Base-by-base conservation (phyloP, 352 stramenopile species). In the Pythium dissimile region DNA sequence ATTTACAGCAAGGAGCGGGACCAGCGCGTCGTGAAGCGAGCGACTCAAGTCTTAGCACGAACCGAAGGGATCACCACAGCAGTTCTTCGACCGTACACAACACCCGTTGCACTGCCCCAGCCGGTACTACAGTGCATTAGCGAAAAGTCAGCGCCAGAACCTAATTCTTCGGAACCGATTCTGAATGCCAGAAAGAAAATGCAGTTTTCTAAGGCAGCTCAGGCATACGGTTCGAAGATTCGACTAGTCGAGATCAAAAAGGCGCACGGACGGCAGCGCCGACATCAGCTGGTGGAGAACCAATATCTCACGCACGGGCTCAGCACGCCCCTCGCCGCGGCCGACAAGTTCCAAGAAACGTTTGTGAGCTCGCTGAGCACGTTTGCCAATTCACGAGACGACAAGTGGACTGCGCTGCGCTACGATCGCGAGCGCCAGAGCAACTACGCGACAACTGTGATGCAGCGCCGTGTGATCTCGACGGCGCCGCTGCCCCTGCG, bases 1-100 rank as follows among this genome's bases (percentile, higher is more conserved):
- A 84, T 88, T 50, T 86, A 84, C 54, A 77, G 86, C 13, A 84
- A 77, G 58, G 75, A 71, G 20, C 62, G 72, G 6, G 72, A 79
- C n/a, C 62, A 80, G 15, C 68, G 72, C 20, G 64, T 49, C 21
- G 49, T 83, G 26, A 73, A 77, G 43, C 65, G 75, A 32, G 73
- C 69, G 9, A 55, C 51, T 8, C 45, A 55, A 11, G 55, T 63
- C 0, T 9, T 74, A 12, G 59, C 59, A 24, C 43, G 55, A 18
- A 26, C 21, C 0, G 42, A 51, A 48, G 57, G 63, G 2, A 54
- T 53, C 13, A 52, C 31, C 13, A 42, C 52, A 1, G 31, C 20
- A 34, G 10, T 6, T 38, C 27, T 30, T 46, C 59, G 51, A 42
- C 39, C 54, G 2, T 15, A 47, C 5, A 49, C 46, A 1, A 53